Conservation (phyloP, 768 basidiomycete species). For the Suillus bovinus region DNA sequence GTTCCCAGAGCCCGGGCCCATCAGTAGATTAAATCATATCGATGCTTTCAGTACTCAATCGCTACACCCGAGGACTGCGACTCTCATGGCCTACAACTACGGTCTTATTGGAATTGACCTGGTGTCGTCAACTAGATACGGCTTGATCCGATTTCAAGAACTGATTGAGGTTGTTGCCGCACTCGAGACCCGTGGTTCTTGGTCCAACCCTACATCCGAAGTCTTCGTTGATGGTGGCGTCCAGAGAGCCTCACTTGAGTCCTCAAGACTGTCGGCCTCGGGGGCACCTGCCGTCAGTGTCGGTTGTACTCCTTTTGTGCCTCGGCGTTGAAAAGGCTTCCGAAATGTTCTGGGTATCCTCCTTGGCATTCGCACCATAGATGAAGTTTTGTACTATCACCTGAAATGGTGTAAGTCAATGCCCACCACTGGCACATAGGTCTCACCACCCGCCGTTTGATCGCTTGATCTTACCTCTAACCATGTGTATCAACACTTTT, state of each 20-base stretch:
- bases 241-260: slow-evolving; percentile 87
- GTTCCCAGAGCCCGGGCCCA: too few species aligned
- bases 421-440: slow-evolving; percentile 67
- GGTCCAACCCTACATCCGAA: slow-evolving; percentile 81
- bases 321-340: slow-evolving; percentile 88
- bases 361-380: slow-evolving; percentile 78
- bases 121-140: slow-evolving; percentile 75
- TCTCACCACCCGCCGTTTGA: slow-evolving; percentile 50
- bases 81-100: slow-evolving; percentile 77
- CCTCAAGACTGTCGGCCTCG: slow-evolving; percentile 83
- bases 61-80: slow-evolving; percentile 56
- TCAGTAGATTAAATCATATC: too few species aligned
- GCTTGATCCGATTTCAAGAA: slow-evolving; percentile 88
- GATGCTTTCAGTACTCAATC: too few species aligned
- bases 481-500: slow-evolving; percentile 26
- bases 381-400: slow-evolving; percentile 80
- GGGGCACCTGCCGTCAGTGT: slow-evolving; percentile 91
- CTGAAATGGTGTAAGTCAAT: slow-evolving; percentile 87
- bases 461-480: background rate
- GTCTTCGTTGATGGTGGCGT: slow-evolving; percentile 96
- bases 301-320: slow-evolving; percentile 87
- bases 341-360: slow-evolving; percentile 80
- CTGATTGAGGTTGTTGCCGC: slow-evolving; percentile 81
- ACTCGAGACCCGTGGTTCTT: slow-evolving; percentile 68
- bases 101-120: slow-evolving; percentile 74